A percentile compares a stretch with the other conserved stretches of the same genome.
phyloP scores from a whole-genome alignment of 106 monocot species.

The Amphibolis antarctica region DNA sequence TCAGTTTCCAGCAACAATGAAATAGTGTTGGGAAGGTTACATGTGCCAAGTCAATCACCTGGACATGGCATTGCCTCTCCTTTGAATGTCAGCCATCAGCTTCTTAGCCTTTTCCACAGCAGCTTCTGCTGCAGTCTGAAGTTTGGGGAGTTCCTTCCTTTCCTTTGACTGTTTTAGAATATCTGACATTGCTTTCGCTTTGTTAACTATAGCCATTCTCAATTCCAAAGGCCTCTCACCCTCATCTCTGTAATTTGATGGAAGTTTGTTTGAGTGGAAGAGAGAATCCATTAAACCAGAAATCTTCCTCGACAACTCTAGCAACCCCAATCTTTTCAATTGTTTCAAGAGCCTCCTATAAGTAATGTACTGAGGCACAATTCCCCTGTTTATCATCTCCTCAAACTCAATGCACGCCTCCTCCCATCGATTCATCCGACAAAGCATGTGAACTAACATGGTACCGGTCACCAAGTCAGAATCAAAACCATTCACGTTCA shows the following conservation, averaged over 20 bases:
- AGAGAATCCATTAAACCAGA: constrained; percentile 44
- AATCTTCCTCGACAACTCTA: constrained; percentile 29
- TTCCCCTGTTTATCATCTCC: constrained; percentile 52
- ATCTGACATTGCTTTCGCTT: constrained; percentile 63
- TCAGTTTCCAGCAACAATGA: no score
- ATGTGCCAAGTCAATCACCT: neutral
- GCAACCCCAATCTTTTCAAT: constrained; percentile 38
- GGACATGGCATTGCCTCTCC: constrained; percentile 25
- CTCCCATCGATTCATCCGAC: constrained; percentile 32
- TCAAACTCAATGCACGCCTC: constrained; percentile 72
- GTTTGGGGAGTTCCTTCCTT: constrained; percentile 11
- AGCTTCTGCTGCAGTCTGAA: constrained; percentile 20
- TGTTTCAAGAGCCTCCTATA: constrained; percentile 42
- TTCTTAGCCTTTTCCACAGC: constrained; percentile 38
- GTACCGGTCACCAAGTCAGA: constrained; percentile 64
- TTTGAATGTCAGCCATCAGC: constrained; percentile 42
- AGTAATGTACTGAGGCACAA: constrained; percentile 67
- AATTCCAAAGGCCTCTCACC: constrained; percentile 18
- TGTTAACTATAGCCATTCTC: constrained; percentile 48
- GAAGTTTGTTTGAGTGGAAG: constrained; percentile 53
- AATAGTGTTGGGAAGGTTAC: no score
- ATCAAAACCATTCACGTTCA: constrained; percentile 53
- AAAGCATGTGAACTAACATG: constrained; percentile 73
- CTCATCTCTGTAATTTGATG: constrained; percentile 37
- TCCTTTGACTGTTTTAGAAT: constrained; percentile 37